Percentiles rank a stretch among this genome's conserved stretches.
Conservation (phyloP, 169 alveolate species). For the Toxoplasma gondii region DNA sequence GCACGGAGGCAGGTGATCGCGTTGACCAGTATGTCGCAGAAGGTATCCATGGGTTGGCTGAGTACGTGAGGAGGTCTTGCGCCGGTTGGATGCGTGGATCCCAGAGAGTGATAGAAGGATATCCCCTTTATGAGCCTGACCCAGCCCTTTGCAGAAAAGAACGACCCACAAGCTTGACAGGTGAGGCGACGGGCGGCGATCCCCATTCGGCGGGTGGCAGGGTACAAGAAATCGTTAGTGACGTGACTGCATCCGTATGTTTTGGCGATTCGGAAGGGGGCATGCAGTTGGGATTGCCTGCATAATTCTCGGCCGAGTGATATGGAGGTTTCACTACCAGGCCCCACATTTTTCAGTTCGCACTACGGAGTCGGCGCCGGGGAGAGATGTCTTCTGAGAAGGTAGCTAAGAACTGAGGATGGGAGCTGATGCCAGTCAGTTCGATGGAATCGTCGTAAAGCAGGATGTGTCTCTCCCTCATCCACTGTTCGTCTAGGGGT, state of each 20-base stretch:
- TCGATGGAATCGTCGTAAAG: no score
- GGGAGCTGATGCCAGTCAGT: no score
- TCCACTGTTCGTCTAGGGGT: no score
- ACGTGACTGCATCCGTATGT: background rate
- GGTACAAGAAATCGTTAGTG: background rate
- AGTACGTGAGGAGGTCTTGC: constrained; percentile 7
- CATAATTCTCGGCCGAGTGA: background rate
- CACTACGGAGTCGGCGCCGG: no score
- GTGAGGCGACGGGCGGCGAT: constrained; percentile 18
- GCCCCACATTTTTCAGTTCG: background rate
- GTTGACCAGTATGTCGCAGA: constrained; percentile 62
- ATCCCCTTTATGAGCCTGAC: constrained; percentile 67
- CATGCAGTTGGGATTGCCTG: no score
- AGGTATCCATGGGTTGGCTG: constrained; percentile 50
- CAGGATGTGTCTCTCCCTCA: no score
- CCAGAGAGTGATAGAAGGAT: constrained; percentile 56
- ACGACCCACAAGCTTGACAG: constrained; percentile 65
- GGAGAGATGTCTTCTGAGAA: no score
- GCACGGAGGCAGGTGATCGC: constrained; percentile 58
- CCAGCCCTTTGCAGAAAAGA: constrained; percentile 53
- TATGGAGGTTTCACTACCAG: background rate
- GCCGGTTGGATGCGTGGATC: constrained; percentile 38
- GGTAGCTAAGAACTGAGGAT: no score
- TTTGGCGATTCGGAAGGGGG: no score
- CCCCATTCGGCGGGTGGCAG: background rate